A percentile compares a stretch with the other conserved stretches of the same genome.
phyloP scores from a whole-genome alignment of 148 eudicot genomes.

The Rhododendron vialii region DNA sequence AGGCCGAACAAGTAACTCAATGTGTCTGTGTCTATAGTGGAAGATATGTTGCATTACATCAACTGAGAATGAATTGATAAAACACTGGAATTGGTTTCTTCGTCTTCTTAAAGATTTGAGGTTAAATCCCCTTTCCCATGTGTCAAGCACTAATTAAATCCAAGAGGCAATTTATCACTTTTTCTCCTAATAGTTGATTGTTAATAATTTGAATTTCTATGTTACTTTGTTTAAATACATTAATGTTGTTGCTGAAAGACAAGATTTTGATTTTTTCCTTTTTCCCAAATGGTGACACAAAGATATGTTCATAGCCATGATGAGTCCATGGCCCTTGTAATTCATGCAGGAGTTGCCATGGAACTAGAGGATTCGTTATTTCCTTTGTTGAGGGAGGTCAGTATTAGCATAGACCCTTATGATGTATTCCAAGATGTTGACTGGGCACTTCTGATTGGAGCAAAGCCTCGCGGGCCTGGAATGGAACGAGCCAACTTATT shows the following conservation, averaged over 20 bases:
- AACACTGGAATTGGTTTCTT: not conserved
- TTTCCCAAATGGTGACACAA: not conserved
- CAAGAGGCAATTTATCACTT: not conserved
- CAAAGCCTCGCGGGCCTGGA: constrained; percentile 99
- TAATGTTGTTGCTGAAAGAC: not conserved
- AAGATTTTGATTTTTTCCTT: not conserved
- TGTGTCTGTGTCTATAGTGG: not conserved
- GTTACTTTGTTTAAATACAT: not conserved
- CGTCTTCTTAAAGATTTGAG: not conserved
- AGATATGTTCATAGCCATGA: constrained; percentile 1
- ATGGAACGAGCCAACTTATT: constrained; percentile 93
- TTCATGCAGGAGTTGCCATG: constrained; percentile 88
- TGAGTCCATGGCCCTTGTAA: not conserved
- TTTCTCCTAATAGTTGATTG: not conserved
- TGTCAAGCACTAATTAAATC: not conserved
- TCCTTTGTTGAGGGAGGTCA: constrained; percentile 90
- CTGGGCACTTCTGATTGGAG: constrained; percentile 98
- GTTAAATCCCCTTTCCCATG: not conserved
- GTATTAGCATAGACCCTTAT: constrained; percentile 86
- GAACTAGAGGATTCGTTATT: constrained; percentile 92
- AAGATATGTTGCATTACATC: not conserved
- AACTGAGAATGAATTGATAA: not conserved
- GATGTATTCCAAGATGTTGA: constrained; percentile 91
- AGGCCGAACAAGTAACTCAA: not conserved
- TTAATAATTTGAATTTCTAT: not conserved